Conservation (phyloP, 805 yeast species). For the Kodamaea sagamina region DNA sequence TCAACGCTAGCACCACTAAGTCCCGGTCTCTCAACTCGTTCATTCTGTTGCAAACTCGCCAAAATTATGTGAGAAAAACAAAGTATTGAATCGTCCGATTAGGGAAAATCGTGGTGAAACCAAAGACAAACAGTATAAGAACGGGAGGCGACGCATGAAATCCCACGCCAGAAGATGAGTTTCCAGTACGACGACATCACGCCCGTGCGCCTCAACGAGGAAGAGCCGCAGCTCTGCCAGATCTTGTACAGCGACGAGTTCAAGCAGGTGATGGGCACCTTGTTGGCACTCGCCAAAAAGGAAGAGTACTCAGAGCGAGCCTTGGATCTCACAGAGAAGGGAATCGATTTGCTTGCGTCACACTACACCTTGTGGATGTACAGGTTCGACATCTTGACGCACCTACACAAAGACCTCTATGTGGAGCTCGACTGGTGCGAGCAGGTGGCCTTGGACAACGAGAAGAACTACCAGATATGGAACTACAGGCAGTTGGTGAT, state of each 20-base stretch:
- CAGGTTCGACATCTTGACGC: constrained; percentile 52
- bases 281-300: constrained; percentile 57
- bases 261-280: constrained; percentile 55
- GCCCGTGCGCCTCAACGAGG: constrained; percentile 45
- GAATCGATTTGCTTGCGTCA: constrained; percentile 74
- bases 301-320: constrained; percentile 75
- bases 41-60: constrained; percentile 4
- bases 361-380: constrained; percentile 91
- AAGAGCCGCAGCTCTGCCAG: constrained; percentile 54
- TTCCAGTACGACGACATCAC: constrained; percentile 42
- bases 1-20: constrained; percentile 19
- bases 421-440: constrained; percentile 82
- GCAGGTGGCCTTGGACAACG: constrained; percentile 66
- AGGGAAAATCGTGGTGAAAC: constrained; percentile 3
- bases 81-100: constrained; percentile 3
- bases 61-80: constrained; percentile 12
- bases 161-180: background rate
- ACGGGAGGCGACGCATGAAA: background rate
- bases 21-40: constrained; percentile 14
- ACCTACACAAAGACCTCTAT: constrained; percentile 39
- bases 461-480: constrained; percentile 98
- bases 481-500: constrained; percentile 77
- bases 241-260: constrained; percentile 77
- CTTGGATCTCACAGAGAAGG: constrained; percentile 59
- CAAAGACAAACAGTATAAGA: background rate